Conservation (phyloP, 306 rosid species). For the Vigna reflexopilosa region DNA sequence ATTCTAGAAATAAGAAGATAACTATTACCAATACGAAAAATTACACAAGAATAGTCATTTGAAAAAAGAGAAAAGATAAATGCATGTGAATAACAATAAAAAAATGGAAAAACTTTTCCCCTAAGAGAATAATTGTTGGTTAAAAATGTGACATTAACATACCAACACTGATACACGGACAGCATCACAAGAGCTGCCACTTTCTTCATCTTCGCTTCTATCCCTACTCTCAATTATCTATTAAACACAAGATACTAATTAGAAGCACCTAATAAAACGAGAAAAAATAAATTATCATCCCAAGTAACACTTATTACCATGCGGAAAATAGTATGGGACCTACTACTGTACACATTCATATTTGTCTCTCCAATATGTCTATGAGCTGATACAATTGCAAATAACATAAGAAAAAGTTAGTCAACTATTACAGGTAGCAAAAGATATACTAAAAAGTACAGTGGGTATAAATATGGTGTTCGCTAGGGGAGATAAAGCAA, state of each 20-base stretch:
- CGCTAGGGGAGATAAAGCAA: not conserved
- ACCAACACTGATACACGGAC: slow-evolving; percentile 98
- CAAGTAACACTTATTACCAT: slow-evolving; percentile 67
- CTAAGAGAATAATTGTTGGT: slow-evolving; percentile 9
- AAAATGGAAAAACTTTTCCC: not conserved
- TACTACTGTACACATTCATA: slow-evolving; percentile 92
- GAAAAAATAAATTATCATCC: not conserved
- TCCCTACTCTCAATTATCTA: slow-evolving; percentile 95
- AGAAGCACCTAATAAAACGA: not conserved
- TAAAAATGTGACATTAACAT: slow-evolving; percentile 50
- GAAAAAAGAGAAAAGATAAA: slow-evolving; percentile 10
- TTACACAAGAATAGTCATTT: slow-evolving; percentile 28
- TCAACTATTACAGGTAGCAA: slow-evolving; percentile 12
- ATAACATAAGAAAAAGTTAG: slow-evolving; percentile 8
- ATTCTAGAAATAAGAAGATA: slow-evolving; percentile 62
- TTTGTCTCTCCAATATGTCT: slow-evolving; percentile 98
- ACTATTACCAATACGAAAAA: slow-evolving; percentile 19
- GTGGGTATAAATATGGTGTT: slow-evolving; percentile 16
- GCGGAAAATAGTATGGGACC: slow-evolving; percentile 97
- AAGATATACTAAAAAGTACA: slow-evolving; percentile 30
- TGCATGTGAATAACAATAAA: not conserved
- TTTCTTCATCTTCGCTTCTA: slow-evolving; percentile 71
- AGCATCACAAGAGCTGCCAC: slow-evolving; percentile 74
- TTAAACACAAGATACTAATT: slow-evolving; percentile 34
- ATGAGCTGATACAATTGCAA: slow-evolving; percentile 69